These are phyloP conservation scores for Fimicolochytrium jonesii DNA, from an alignment of 192 early-diverging fungal genomes.

Conservation along the genomic window DNA sequence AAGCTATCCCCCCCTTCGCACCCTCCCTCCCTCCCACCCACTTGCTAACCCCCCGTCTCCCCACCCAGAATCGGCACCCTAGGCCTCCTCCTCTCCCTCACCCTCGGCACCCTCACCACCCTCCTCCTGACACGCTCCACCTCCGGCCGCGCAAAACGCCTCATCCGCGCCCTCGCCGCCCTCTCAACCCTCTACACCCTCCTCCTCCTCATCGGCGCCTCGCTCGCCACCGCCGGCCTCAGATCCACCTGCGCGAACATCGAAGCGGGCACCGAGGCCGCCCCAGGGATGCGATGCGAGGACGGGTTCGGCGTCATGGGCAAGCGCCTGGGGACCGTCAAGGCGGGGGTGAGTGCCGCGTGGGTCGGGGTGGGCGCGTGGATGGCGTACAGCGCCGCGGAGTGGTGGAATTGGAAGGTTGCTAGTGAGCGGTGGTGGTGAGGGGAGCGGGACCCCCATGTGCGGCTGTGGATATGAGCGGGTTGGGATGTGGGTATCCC, in stretches of 20 bases:
- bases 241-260: constrained; percentile 9
- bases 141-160: constrained; percentile 11
- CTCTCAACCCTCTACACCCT: constrained; percentile 15
- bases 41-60: background rate
- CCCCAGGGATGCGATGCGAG: background rate
- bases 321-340: constrained; percentile 12
- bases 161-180: constrained; percentile 19
- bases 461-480: too few species aligned
- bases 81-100: constrained; percentile 12
- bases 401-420: constrained; percentile 23
- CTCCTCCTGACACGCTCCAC: background rate
- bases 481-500: too few species aligned
- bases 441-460: too few species aligned
- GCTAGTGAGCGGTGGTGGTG: constrained; percentile 22
- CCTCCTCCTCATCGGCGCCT: constrained; percentile 14
- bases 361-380: constrained; percentile 13
- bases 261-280: constrained; percentile 6
- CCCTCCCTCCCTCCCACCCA: too few species aligned
- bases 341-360: constrained; percentile 2
- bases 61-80: constrained; percentile 14
- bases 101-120: background rate
- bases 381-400: constrained; percentile 12
- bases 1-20: too few species aligned
- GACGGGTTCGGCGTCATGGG: background rate
- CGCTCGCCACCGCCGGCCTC: constrained; percentile 12